These are phyloP conservation scores for Stachybotrys chartarum DNA, from an alignment of 2,329 filamentous ascomycete genomes.

Conservation along the genomic window DNA sequence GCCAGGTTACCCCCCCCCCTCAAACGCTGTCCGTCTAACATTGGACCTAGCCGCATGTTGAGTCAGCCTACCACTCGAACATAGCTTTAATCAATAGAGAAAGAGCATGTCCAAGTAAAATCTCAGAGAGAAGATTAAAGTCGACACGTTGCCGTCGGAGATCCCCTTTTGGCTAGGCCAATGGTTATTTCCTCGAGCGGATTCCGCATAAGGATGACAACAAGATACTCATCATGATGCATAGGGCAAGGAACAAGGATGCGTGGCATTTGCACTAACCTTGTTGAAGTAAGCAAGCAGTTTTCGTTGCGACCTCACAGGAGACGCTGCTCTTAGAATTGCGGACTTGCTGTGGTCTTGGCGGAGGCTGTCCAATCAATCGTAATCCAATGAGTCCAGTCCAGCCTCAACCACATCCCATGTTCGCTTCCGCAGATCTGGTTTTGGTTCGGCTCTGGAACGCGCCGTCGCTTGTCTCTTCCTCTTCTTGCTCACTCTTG, in stretches of 20 bases:
- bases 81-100: not conserved
- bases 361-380: slow-evolving; percentile 12
- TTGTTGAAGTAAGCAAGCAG: not conserved
- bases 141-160: slow-evolving; percentile 36
- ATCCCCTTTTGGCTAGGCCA: slow-evolving; percentile 18
- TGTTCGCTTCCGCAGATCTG: slow-evolving; percentile 57
- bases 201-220: slow-evolving; percentile 96
- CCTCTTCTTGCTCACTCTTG: slow-evolving; percentile 16
- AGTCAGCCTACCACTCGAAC: not conserved
- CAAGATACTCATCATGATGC: slow-evolving; percentile 70
- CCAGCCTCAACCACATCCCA: slow-evolving; percentile 60
- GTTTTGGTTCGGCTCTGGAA: slow-evolving; percentile 41
- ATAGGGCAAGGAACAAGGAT: not conserved
- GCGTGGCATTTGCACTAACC: not conserved
- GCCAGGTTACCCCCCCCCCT: too few relatives aligned
- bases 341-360: not conserved
- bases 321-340: too few relatives aligned
- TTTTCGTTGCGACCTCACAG: too few relatives aligned
- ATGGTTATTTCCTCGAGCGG: slow-evolving; percentile 22
- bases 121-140: slow-evolving; percentile 52
- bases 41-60: not conserved
- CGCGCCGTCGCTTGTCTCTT: slow-evolving; percentile 31
- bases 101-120: slow-evolving; percentile 1
- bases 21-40: too few relatives aligned
- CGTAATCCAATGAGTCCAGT: slow-evolving; percentile 54